Percentiles rank a stretch among this genome's conserved stretches.
phyloP scores from a whole-genome alignment of 306 rosid species.

The Hippophae gyantsensis region DNA sequence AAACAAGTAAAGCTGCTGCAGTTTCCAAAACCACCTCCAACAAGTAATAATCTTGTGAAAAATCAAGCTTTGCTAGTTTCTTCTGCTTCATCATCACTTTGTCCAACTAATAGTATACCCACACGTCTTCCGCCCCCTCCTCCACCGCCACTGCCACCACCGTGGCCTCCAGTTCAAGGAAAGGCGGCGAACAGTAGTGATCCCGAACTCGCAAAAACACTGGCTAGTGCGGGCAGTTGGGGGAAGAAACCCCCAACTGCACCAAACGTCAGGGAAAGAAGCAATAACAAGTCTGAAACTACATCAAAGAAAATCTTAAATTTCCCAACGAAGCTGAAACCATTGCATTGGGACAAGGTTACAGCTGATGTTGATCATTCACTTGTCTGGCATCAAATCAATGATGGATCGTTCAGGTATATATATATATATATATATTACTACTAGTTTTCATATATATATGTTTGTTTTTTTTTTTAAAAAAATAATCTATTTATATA shows the following conservation, averaged over 20 bases:
- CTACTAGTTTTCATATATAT: no score
- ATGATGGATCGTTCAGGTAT: constrained; percentile 72
- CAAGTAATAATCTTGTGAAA: constrained; percentile 22
- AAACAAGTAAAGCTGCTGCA: neutral
- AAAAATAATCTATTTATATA: no score
- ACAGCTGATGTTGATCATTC: constrained; percentile 65
- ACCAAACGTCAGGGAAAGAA: constrained; percentile 24
- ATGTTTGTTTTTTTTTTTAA: no score
- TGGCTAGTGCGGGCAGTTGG: constrained; percentile 23
- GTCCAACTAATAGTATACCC: neutral
- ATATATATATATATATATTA: constrained; percentile 1
- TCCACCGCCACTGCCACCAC: neutral
- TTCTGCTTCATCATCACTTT: constrained; percentile 10
- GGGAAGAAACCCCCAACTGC: constrained; percentile 33
- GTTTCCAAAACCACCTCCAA: neutral
- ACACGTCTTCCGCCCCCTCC: constrained; percentile 9
- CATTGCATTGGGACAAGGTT: constrained; percentile 91
- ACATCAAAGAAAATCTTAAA: constrained; percentile 26
- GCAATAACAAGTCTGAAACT: constrained; percentile 18
- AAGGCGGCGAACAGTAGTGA: constrained; percentile 6
- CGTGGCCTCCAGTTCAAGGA: constrained; percentile 4
- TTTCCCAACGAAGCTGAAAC: constrained; percentile 51
- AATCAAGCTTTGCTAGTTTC: constrained; percentile 19
- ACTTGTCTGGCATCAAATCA: constrained; percentile 76
- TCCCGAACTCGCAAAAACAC: constrained; percentile 16